Evolutionary conservation across 2,329 filamentous ascomycete genomes (phyloP).

Genomic region (Mycosphaerella arachidis): DNA sequence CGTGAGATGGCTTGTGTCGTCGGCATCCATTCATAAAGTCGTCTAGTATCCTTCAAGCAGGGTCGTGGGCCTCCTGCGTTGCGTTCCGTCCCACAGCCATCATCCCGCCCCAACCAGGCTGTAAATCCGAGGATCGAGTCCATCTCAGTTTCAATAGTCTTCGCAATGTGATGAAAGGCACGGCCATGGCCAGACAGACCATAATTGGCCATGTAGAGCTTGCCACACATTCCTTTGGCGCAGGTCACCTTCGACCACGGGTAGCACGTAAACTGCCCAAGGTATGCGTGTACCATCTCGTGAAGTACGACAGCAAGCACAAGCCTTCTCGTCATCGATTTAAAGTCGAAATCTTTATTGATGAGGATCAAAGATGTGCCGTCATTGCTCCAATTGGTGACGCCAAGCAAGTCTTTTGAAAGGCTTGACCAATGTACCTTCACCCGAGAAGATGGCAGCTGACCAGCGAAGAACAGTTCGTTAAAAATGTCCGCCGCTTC

Average conservation of each 20-base stretch:
- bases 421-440: background rate
- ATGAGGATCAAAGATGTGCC: background rate
- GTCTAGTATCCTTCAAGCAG: background rate
- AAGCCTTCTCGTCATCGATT: background rate
- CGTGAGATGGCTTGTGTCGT: background rate
- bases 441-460: slow-evolving; percentile 9
- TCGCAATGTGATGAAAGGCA: slow-evolving; percentile 13
- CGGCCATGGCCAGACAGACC: slow-evolving; percentile 13
- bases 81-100: background rate
- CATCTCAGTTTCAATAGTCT: slow-evolving; percentile 7
- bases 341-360: background rate
- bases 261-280: slow-evolving; percentile 10
- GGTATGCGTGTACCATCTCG: slow-evolving; percentile 13
- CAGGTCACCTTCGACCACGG: slow-evolving; percentile 8
- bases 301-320: slow-evolving; percentile 1
- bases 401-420: background rate
- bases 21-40: background rate
- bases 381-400: background rate
- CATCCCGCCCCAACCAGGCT: background rate
- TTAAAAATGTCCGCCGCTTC: slow-evolving; percentile 9
- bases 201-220: slow-evolving; percentile 4
- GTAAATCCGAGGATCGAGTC: background rate
- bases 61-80: background rate
- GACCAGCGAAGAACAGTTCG: slow-evolving; percentile 11
- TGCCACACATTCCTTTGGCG: slow-evolving; percentile 4